These are phyloP conservation scores for Talaromyces pinophilus DNA, from an alignment of 2,329 filamentous ascomycete genomes.

Conservation along the genomic window DNA sequence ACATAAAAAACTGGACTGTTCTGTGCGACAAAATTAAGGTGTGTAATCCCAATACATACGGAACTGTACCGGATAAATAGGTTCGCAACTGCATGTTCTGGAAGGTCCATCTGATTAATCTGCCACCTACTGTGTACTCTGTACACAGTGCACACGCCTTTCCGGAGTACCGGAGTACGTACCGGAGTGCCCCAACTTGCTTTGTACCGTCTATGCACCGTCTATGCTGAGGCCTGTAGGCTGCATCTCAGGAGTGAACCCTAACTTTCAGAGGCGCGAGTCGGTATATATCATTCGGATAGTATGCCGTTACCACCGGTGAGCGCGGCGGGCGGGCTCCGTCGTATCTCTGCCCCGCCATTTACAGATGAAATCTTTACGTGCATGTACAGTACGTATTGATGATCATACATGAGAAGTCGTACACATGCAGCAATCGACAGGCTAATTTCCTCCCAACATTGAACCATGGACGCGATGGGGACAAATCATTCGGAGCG, in stretches of 20 bases:
- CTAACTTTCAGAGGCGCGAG: background rate
- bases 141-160: background rate
- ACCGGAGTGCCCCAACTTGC: background rate
- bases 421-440: conserved; percentile 6
- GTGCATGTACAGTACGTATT: background rate
- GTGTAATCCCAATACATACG: conserved; percentile 8
- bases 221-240: background rate
- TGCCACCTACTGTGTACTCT: background rate
- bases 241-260: background rate
- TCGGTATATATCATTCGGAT: background rate
- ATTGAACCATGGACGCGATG: background rate
- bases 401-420: background rate
- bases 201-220: background rate
- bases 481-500: background rate
- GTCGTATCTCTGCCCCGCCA: conserved; percentile 2
- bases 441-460: background rate
- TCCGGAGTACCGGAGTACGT: background rate
- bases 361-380: background rate
- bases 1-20: background rate
- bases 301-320: background rate
- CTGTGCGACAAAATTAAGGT: background rate
- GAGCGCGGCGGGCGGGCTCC: conserved; percentile 1
- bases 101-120: conserved; percentile 3
- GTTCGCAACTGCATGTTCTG: conserved; percentile 1
- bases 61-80: conserved; percentile 9